phyloP scores from a whole-genome alignment of 2,329 filamentous ascomycete genomes.

The Bipolaris gigantea region DNA sequence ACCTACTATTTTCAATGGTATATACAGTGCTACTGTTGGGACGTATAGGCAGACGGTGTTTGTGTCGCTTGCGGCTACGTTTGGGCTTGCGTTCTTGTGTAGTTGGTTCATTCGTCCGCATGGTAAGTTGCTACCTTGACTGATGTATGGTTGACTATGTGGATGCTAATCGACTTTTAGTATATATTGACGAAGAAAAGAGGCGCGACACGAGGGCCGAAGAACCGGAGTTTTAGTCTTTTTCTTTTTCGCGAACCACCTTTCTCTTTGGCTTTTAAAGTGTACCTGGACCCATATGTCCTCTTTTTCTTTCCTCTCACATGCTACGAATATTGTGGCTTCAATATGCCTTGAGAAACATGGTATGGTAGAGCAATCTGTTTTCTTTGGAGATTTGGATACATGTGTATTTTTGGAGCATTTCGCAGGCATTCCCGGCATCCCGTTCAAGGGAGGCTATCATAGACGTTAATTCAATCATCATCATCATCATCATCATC shows the following conservation, averaged over 20 bases:
- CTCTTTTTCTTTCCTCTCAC: neutral
- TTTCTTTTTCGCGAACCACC: neutral
- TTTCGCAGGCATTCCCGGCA: neutral
- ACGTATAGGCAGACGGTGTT: constrained; percentile 82
- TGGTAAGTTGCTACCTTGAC: constrained; percentile 58
- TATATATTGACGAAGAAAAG: constrained; percentile 15
- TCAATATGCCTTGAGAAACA: neutral
- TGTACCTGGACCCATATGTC: neutral
- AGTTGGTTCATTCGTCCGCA: constrained; percentile 73
- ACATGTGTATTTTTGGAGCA: neutral
- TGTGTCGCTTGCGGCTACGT: constrained; percentile 69
- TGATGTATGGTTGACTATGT: no score
- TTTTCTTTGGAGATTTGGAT: neutral
- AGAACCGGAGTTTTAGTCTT: constrained; percentile 8
- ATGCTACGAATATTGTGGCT: no score
- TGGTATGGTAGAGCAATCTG: neutral
- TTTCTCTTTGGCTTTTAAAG: neutral
- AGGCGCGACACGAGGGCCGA: neutral
- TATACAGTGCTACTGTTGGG: constrained; percentile 81
- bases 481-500: no score
- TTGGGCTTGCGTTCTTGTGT: constrained; percentile 65
- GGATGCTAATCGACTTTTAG: constrained; percentile 2
- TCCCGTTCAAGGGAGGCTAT: no score
- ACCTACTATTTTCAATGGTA: constrained; percentile 80
- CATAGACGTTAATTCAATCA: no score